Evolutionary conservation across 768 basidiomycete species (phyloP).

Genomic region (Russula brevipes): DNA sequence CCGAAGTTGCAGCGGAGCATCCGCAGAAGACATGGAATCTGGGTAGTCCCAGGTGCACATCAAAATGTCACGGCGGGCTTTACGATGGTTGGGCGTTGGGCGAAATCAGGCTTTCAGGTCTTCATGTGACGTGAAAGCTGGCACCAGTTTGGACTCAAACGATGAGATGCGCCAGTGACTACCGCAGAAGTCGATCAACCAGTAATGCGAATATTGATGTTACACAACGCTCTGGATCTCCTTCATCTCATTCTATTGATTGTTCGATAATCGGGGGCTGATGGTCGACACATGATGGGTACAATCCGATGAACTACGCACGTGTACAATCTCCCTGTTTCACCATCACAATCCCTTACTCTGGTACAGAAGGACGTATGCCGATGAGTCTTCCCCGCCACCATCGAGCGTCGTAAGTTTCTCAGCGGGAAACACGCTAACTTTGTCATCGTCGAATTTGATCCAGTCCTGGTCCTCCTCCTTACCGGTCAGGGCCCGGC

Average conservation of each 20-base stretch:
- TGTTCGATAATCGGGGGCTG: not conserved
- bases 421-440: constrained; percentile 77
- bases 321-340: not conserved
- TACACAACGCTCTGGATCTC: not conserved
- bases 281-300: not conserved
- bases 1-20: no score
- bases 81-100: no score
- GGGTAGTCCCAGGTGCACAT: no score
- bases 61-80: no score
- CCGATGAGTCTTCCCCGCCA: constrained; percentile 85
- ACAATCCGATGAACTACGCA: constrained; percentile 13
- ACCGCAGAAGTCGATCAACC: not conserved
- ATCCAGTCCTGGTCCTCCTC: constrained; percentile 85
- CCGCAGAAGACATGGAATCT: no score
- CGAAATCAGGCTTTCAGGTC: no score
- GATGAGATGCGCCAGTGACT: not conserved
- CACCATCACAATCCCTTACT: constrained; percentile 41
- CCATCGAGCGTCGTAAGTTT: constrained; percentile 83
- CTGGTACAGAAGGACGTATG: constrained; percentile 86
- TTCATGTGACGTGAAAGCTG: no score
- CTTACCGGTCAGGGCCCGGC: constrained; percentile 27
- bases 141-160: not conserved
- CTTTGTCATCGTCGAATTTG: constrained; percentile 97
- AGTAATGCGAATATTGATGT: not conserved
- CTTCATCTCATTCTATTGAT: not conserved